phyloP scores from a whole-genome alignment of 352 stramenopile species.

The Pythium graminicola region DNA sequence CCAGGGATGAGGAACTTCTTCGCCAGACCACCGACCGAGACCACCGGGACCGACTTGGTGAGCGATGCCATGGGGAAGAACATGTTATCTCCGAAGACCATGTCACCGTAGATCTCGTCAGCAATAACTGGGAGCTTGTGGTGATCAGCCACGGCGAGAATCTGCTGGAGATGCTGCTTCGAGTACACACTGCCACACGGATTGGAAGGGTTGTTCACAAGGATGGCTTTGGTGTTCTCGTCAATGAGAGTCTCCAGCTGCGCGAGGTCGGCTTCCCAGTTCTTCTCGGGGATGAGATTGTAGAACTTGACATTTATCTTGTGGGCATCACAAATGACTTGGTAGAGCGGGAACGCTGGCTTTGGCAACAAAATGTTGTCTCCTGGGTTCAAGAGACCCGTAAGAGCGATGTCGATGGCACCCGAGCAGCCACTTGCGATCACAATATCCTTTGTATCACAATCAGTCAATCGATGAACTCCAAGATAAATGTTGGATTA shows the following conservation, averaged over 20 bases:
- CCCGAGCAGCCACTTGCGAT: constrained; percentile 91
- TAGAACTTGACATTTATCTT: constrained; percentile 92
- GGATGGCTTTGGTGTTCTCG: constrained; percentile 83
- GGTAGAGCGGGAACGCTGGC: constrained; percentile 94
- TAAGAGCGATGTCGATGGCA: constrained; percentile 91
- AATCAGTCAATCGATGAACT: neutral
- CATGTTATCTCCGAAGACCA: constrained; percentile 63
- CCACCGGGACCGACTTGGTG: constrained; percentile 73
- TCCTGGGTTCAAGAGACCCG: constrained; percentile 81
- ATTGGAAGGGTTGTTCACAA: constrained; percentile 96
- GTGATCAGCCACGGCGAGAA: constrained; percentile 64
- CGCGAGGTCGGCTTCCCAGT: constrained; percentile 92
- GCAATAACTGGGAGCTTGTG: constrained; percentile 92
- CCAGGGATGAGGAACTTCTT: constrained; percentile 96
- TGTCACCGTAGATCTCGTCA: constrained; percentile 83
- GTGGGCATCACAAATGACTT: constrained; percentile 90
- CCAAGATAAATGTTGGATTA: neutral
- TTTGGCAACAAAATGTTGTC: constrained; percentile 92
- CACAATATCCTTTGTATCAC: constrained; percentile 77
- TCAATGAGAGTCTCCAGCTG: constrained; percentile 87
- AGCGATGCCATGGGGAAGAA: constrained; percentile 83
- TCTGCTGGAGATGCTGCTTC: constrained; percentile 68
- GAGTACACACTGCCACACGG: constrained; percentile 93
- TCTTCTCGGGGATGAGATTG: constrained; percentile 72
- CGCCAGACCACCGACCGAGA: constrained; percentile 81